phyloP scores from a whole-genome alignment of 2,329 filamentous ascomycete genomes.

The Arthrinium puccinioides region DNA sequence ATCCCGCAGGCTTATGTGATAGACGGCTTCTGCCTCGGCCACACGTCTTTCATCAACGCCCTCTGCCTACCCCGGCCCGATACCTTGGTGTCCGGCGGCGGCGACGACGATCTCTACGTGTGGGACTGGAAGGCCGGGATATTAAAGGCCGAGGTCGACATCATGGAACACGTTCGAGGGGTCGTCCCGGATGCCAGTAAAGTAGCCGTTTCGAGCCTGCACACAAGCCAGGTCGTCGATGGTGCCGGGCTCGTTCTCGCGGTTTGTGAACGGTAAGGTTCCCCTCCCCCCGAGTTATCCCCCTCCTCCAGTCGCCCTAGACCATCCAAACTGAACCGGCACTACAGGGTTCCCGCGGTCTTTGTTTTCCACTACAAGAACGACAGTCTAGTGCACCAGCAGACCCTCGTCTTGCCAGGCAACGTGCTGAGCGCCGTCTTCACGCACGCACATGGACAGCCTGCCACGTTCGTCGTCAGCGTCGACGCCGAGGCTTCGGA shows the following conservation, averaged over 20 bases:
- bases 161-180: constrained; percentile 39
- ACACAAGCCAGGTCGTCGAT: constrained; percentile 22
- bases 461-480: constrained; percentile 2
- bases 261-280: constrained; percentile 38
- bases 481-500: not conserved
- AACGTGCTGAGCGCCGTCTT: constrained; percentile 54
- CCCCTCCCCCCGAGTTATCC: constrained; percentile 7
- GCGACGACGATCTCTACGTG: constrained; percentile 68
- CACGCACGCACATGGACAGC: constrained; percentile 11
- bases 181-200: constrained; percentile 25
- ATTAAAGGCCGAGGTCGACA: constrained; percentile 45
- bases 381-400: constrained; percentile 39
- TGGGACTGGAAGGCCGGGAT: constrained; percentile 70
- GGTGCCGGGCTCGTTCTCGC: constrained; percentile 25
- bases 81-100: constrained; percentile 78
- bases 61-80: constrained; percentile 59
- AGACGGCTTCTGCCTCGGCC: constrained; percentile 82
- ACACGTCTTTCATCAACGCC: constrained; percentile 75
- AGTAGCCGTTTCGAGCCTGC: constrained; percentile 39
- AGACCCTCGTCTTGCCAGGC: constrained; percentile 50
- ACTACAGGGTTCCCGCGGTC: constrained; percentile 48
- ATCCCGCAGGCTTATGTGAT: constrained; percentile 81
- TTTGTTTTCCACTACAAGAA: constrained; percentile 53
- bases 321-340: no score
- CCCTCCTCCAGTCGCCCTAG: no score